phyloP scores from a whole-genome alignment of 148 eudicot genomes.

The Heliamphora exappendiculata region DNA sequence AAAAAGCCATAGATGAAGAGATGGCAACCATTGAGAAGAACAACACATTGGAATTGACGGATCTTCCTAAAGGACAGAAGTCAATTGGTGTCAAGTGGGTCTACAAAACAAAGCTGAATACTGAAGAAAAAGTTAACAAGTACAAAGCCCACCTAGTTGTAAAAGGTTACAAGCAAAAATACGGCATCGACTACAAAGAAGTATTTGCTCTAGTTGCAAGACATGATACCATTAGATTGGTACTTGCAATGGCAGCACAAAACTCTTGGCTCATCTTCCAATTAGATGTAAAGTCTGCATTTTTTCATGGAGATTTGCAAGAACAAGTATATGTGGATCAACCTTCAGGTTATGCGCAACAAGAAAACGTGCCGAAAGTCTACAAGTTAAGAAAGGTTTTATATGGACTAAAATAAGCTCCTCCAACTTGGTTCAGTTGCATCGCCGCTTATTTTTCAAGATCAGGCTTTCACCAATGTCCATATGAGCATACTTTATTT shows the following conservation, averaged over 20 bases:
- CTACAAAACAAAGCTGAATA: background rate
- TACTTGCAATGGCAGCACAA: background rate
- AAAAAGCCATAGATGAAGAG: background rate
- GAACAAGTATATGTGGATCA: background rate
- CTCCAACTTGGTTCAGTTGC: background rate
- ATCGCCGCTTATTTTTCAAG: background rate
- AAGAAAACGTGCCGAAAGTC: background rate
- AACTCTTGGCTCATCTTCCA: background rate
- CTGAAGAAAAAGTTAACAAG: background rate
- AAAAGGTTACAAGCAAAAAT: background rate
- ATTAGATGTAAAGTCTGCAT: background rate
- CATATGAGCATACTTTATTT: background rate
- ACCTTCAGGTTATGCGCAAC: background rate
- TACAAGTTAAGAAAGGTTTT: no score
- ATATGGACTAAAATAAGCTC: background rate
- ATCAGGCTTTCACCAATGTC: conserved; percentile 2
- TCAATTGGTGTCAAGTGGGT: background rate
- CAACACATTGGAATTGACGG: background rate
- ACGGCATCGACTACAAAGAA: conserved; percentile 3
- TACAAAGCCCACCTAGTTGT: background rate
- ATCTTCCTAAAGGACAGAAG: background rate
- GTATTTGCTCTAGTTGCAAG: conserved; percentile 20
- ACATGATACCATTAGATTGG: background rate
- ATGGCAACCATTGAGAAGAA: background rate
- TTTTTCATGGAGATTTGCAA: background rate